phyloP scores from a whole-genome alignment of 768 basidiomycete species.

The Piloderma croceum region DNA sequence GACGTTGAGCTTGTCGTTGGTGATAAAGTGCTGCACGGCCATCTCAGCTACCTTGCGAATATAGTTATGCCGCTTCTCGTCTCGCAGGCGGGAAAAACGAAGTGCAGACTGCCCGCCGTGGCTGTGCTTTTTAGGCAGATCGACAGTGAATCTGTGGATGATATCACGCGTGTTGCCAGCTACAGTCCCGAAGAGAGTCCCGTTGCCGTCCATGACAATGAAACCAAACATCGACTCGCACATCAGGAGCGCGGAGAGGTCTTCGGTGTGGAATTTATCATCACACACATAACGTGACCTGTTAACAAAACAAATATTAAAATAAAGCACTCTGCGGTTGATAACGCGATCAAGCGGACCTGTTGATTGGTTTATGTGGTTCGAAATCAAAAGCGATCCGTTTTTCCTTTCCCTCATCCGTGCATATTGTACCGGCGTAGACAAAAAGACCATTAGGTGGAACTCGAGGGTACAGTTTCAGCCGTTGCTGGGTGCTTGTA shows the following conservation, averaged over 20 bases:
- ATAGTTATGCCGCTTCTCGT: constrained; percentile 99
- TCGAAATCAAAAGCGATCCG: constrained; percentile 98
- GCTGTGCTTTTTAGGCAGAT: constrained; percentile 98
- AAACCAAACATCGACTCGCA: constrained; percentile 97
- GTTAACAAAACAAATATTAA: constrained; percentile 6
- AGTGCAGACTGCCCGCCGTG: constrained; percentile 99
- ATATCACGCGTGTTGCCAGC: constrained; percentile 97
- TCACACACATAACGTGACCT: constrained; percentile 99
- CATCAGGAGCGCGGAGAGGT: constrained; percentile 91
- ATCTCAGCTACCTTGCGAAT: constrained; percentile 97
- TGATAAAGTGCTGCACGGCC: constrained; percentile 97
- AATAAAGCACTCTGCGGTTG: constrained; percentile 4
- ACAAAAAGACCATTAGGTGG: constrained; percentile 96
- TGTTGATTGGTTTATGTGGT: constrained; percentile 98
- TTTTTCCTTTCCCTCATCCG: constrained; percentile 99
- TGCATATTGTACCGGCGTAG: constrained; percentile 96
- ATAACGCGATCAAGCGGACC: constrained; percentile 50
- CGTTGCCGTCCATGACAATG: constrained; percentile 99
- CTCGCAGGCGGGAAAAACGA: constrained; percentile 98
- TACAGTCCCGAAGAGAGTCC: constrained; percentile 91
- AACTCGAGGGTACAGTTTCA: constrained; percentile 94
- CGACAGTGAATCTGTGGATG: constrained; percentile 97
- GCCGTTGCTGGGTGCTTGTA: constrained; percentile 93
- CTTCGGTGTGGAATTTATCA: constrained; percentile 99
- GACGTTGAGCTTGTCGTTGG: constrained; percentile 97